A percentile compares a stretch with the other conserved stretches of the same genome.
Conservation (phyloP, 768 basidiomycete species). For the Albatrellus ellisii region DNA sequence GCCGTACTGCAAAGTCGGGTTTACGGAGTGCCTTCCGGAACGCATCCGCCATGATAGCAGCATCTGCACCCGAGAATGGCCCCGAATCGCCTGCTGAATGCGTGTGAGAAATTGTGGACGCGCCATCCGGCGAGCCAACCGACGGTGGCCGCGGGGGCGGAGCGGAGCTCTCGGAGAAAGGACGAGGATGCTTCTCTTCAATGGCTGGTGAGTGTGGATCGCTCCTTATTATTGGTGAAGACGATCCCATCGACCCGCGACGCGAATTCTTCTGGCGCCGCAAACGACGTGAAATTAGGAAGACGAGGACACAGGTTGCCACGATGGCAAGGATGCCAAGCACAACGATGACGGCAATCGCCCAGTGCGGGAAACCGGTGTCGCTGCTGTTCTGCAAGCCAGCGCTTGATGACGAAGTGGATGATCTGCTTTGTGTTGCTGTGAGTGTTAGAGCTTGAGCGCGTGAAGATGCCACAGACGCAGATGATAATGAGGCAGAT, state of each 20-base stretch:
- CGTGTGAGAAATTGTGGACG: constrained; percentile 53
- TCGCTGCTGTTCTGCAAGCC: constrained; percentile 25
- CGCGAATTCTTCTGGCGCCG: constrained; percentile 35
- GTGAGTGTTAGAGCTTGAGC: constrained; percentile 16
- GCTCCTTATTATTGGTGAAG: constrained; percentile 75
- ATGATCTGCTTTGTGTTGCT: constrained; percentile 5
- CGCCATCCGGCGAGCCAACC: constrained; percentile 40
- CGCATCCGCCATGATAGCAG: constrained; percentile 87
- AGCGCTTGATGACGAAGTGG: constrained; percentile 7
- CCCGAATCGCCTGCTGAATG: constrained; percentile 51
- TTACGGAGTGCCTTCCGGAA: constrained; percentile 82
- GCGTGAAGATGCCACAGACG: constrained; percentile 16
- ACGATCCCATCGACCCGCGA: constrained; percentile 66
- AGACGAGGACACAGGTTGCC: constrained; percentile 51
- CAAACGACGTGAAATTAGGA: constrained; percentile 63
- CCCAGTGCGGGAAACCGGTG: constrained; percentile 70
- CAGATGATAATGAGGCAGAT: constrained; percentile 12
- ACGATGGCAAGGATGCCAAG: constrained; percentile 77
- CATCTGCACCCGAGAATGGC: constrained; percentile 74
- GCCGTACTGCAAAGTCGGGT: constrained; percentile 67
- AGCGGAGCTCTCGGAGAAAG: constrained; percentile 17
- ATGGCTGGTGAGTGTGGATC: constrained; percentile 40
- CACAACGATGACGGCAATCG: constrained; percentile 81
- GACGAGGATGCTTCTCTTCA: constrained; percentile 19
- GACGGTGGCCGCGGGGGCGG: constrained; percentile 19